Evolutionary conservation across 768 basidiomycete genomes (phyloP).

Genomic region (Solioccasus polychromus): DNA sequence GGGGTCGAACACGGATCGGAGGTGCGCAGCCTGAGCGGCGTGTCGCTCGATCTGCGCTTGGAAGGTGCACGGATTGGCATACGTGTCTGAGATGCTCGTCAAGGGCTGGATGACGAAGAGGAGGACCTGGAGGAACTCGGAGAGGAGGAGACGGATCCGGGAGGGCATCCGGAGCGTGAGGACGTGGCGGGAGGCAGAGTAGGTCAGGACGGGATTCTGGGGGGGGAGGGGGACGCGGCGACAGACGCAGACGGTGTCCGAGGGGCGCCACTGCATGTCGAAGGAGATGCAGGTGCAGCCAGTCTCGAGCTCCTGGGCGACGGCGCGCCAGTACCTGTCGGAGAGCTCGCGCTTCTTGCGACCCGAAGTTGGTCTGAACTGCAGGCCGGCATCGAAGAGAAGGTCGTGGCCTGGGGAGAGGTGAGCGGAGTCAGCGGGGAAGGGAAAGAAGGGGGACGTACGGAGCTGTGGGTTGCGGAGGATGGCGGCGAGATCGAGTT

Average conservation of each 20-base stretch:
- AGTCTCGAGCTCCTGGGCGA: conserved; percentile 70
- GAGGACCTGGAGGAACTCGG: conserved; percentile 78
- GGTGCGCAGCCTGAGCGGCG: conserved; percentile 59
- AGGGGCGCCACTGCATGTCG: conserved; percentile 55
- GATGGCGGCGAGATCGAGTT: conserved; percentile 82
- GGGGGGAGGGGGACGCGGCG: conserved; percentile 41
- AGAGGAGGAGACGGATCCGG: conserved; percentile 64
- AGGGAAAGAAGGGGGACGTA: conserved; percentile 40
- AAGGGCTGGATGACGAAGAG: conserved; percentile 82
- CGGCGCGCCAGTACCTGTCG: conserved; percentile 83
- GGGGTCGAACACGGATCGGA: conserved; percentile 78
- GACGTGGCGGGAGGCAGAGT: conserved; percentile 41
- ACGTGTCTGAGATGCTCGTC: conserved; percentile 56
- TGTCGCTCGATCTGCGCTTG: conserved; percentile 61
- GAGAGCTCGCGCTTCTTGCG: conserved; percentile 68
- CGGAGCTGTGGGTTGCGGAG: conserved; percentile 89
- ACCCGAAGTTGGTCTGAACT: conserved; percentile 76
- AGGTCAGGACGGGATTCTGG: conserved; percentile 41
- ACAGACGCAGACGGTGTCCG: conserved; percentile 55
- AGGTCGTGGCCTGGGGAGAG: conserved; percentile 71
- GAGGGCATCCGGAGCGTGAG: conserved; percentile 69
- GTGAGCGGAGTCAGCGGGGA: background rate
- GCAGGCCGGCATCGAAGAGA: conserved; percentile 81
- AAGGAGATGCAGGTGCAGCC: conserved; percentile 87
- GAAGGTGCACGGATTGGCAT: conserved; percentile 56